Evolutionary conservation across 495 filamentous ascomycete species (phyloP).

Genomic region (Clavariopsis aquatica): DNA sequence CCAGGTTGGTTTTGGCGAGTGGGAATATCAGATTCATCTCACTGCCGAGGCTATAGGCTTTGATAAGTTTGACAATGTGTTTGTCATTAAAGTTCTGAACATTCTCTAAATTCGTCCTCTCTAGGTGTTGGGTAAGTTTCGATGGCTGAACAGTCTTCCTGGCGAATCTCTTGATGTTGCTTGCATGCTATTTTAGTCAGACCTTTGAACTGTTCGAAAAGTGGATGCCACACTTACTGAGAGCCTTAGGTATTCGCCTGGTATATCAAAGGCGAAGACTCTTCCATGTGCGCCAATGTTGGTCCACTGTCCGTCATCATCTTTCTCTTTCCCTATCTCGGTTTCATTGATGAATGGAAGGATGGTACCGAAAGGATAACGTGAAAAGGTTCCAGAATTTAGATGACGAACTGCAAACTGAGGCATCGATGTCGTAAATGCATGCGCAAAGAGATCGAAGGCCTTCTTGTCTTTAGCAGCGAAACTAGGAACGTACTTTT

Average conservation of each 20-base stretch:
- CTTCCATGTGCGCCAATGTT: constrained; percentile 22
- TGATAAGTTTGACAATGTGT: constrained; percentile 32
- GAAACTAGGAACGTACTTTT: constrained; percentile 7
- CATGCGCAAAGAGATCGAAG: constrained; percentile 8
- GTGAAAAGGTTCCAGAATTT: constrained; percentile 11
- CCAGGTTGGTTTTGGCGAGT: constrained; percentile 28
- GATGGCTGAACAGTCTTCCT: constrained; percentile 26
- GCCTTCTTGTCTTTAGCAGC: not conserved
- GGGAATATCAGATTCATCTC: constrained; percentile 29
- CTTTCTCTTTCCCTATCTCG: constrained; percentile 13
- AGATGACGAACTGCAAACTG: constrained; percentile 25
- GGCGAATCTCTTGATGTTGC: constrained; percentile 19
- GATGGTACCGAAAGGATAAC: constrained; percentile 4
- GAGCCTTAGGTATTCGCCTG: constrained; percentile 17
- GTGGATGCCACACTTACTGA: constrained; percentile 7
- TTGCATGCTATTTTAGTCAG: constrained; percentile 10
- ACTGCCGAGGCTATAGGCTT: constrained; percentile 25
- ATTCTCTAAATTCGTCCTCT: constrained; percentile 18
- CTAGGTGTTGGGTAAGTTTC: constrained; percentile 3
- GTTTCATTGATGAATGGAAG: constrained; percentile 24
- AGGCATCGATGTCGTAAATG: not conserved
- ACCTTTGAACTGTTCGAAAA: not conserved
- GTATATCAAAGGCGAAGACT: constrained; percentile 30
- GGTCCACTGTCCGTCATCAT: constrained; percentile 16
- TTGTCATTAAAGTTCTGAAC: constrained; percentile 9